These are phyloP conservation scores for Pouteria campechiana DNA, from an alignment of 179 eudicot species.

Conservation along the genomic window DNA sequence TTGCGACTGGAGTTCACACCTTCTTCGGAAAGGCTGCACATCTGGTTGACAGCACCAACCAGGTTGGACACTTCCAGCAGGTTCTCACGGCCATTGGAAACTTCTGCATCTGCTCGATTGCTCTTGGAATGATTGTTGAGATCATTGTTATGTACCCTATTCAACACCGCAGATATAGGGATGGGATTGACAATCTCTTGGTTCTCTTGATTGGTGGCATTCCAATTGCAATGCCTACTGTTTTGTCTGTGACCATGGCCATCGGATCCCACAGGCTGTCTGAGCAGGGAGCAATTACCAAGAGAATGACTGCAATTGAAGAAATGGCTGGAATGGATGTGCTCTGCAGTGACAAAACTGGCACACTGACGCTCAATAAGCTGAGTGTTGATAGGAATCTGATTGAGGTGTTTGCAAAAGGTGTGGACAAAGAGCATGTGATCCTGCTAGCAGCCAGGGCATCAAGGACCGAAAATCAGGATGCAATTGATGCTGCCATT, in stretches of 20 bases:
- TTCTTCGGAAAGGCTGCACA: constrained; percentile 78
- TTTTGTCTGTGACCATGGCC: constrained; percentile 71
- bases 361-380: constrained; percentile 61
- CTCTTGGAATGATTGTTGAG: constrained; percentile 48
- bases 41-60: constrained; percentile 64
- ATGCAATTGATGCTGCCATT: constrained; percentile 63
- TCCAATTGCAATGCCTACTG: constrained; percentile 77
- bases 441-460: constrained; percentile 59
- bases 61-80: constrained; percentile 66
- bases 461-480: constrained; percentile 61
- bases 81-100: constrained; percentile 63
- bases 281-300: constrained; percentile 67
- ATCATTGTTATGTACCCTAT: constrained; percentile 55
- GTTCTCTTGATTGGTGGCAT: constrained; percentile 71
- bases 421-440: constrained; percentile 48
- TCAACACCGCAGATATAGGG: constrained; percentile 39
- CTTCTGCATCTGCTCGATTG: constrained; percentile 60
- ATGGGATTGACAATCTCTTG: constrained; percentile 55
- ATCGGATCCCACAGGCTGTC: constrained; percentile 69
- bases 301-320: constrained; percentile 80
- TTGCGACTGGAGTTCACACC: constrained; percentile 68
- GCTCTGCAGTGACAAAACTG: constrained; percentile 70
- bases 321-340: constrained; percentile 82
- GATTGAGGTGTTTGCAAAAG: constrained; percentile 55
- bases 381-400: constrained; percentile 53